Evolutionary conservation across 768 basidiomycete genomes (phyloP).

Genomic region (Paxillus involutus): DNA sequence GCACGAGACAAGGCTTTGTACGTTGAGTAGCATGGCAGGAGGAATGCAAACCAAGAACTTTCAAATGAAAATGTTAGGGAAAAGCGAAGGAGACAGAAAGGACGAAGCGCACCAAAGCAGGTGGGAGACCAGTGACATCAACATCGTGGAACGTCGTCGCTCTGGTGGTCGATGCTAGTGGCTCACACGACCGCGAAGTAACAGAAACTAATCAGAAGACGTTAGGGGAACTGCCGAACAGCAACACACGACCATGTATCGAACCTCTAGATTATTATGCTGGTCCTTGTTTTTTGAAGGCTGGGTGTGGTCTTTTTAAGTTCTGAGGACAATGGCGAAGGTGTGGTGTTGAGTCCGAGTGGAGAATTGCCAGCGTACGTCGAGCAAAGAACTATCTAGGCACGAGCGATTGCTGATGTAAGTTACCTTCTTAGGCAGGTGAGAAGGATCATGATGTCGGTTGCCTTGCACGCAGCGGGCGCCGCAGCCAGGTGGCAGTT

Average conservation of each 20-base stretch:
- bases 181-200: neutral
- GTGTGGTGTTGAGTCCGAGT: too few relatives aligned
- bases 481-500: too few relatives aligned
- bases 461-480: too few relatives aligned
- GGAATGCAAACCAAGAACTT: conserved; percentile 73
- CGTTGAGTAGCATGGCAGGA: conserved; percentile 61
- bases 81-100: neutral
- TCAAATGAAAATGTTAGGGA: neutral
- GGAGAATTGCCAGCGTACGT: too few relatives aligned
- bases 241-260: neutral
- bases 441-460: too few relatives aligned
- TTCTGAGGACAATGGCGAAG: neutral
- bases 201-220: neutral
- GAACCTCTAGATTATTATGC: neutral
- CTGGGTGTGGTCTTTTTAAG: neutral
- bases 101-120: conserved; percentile 41
- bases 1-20: conserved; percentile 64
- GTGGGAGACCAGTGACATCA: conserved; percentile 50
- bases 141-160: conserved; percentile 35
- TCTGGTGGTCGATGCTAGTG: too few relatives aligned
- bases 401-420: neutral
- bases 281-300: neutral
- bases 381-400: too few relatives aligned
- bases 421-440: too few relatives aligned
- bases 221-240: neutral